These are phyloP conservation scores for Lachancea nothofagi DNA, from an alignment of 805 yeast species.

Conservation along the genomic window DNA sequence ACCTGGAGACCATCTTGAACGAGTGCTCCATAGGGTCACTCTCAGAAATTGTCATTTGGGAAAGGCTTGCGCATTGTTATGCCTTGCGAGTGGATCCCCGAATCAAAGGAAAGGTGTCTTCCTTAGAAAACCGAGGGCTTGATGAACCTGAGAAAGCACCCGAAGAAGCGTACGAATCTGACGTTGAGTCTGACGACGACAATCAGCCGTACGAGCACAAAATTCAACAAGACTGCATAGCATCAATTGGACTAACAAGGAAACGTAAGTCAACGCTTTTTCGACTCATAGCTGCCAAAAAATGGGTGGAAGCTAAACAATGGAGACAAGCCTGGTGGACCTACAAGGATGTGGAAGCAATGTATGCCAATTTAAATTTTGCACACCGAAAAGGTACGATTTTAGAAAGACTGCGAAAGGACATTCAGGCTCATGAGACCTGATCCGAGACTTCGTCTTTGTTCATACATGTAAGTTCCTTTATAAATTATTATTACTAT, in stretches of 20 bases:
- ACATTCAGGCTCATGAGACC: constrained; percentile 3
- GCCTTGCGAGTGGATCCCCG: constrained; percentile 38
- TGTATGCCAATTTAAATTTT: constrained; percentile 26
- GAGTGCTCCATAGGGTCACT: constrained; percentile 43
- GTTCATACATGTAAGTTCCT: neutral
- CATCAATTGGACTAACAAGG: constrained; percentile 51
- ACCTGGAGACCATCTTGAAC: constrained; percentile 42
- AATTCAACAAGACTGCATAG: constrained; percentile 34
- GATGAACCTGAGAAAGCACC: neutral
- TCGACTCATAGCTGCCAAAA: constrained; percentile 66
- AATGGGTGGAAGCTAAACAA: constrained; percentile 47
- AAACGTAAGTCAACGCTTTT: constrained; percentile 72
- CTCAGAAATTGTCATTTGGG: constrained; percentile 47
- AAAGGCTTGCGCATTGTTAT: constrained; percentile 51
- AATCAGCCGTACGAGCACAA: constrained; percentile 22
- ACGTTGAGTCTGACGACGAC: constrained; percentile 6
- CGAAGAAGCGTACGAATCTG: constrained; percentile 8
- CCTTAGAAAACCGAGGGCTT: neutral
- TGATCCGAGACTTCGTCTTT: neutral
- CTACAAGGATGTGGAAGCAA: constrained; percentile 25
- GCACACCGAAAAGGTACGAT: constrained; percentile 21
- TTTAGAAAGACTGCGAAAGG: constrained; percentile 16
- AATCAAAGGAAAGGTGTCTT: constrained; percentile 15
- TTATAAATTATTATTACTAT: constrained; percentile 6
- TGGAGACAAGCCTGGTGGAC: constrained; percentile 33